Evolutionary conservation across 805 yeast species (phyloP).

Genomic region (Hermanozyma aechmeae): DNA sequence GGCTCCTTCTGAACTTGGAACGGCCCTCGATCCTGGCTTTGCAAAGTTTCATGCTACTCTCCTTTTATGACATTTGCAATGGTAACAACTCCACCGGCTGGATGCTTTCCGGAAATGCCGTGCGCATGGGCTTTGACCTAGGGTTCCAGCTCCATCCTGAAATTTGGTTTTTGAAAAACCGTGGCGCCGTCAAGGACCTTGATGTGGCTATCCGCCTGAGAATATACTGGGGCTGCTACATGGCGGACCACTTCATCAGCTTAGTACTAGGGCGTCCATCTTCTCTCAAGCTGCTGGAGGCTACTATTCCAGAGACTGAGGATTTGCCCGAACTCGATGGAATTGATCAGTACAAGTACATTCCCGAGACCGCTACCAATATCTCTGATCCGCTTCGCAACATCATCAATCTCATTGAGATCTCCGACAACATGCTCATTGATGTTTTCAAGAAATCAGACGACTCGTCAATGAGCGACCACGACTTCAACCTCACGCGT

Average conservation of each 20-base stretch:
- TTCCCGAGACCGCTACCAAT: conserved; percentile 18
- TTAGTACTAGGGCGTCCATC: conserved; percentile 52
- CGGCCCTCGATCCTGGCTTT: conserved; percentile 45
- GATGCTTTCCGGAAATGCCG: conserved; percentile 55
- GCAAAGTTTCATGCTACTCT: conserved; percentile 49
- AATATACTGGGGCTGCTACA: conserved; percentile 58
- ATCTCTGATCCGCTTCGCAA: conserved; percentile 36
- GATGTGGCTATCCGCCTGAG: conserved; percentile 50
- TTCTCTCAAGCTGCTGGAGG: conserved; percentile 43
- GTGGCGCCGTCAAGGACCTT: conserved; percentile 34
- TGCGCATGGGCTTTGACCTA: conserved; percentile 56
- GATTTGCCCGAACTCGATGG: conserved; percentile 54
- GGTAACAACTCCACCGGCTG: conserved; percentile 53
- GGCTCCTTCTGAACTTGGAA: conserved; percentile 32
- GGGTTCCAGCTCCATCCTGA: conserved; percentile 56
- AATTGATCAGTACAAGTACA: conserved; percentile 49
- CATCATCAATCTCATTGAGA: conserved; percentile 31
- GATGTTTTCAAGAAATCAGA: conserved; percentile 35
- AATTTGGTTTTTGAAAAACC: conserved; percentile 43
- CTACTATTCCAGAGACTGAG: conserved; percentile 51
- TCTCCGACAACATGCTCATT: conserved; percentile 36
- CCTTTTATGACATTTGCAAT: conserved; percentile 53
- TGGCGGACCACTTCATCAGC: conserved; percentile 57
- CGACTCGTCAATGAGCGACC: conserved; percentile 10
- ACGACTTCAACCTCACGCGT: conserved; percentile 31